A percentile compares a stretch with the other conserved stretches of the same genome.
phyloP scores from a whole-genome alignment of 2,329 filamentous ascomycete species.

The Grosmannia clavigera region DNA sequence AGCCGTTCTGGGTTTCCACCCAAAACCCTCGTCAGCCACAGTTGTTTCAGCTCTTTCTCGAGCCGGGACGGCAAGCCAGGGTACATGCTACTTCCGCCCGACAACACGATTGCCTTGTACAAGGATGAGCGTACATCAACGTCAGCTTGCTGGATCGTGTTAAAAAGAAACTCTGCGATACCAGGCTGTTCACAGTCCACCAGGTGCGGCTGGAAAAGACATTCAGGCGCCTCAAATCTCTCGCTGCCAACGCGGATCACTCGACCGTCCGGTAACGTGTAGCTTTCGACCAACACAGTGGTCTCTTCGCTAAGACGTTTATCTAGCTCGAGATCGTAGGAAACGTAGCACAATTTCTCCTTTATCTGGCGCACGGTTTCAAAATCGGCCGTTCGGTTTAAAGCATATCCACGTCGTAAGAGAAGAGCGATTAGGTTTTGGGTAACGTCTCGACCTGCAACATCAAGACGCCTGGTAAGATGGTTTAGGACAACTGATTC shows the following conservation, averaged over 20 bases:
- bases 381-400: slow-evolving; percentile 97
- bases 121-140: slow-evolving; percentile 88
- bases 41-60: slow-evolving; percentile 97
- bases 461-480: slow-evolving; percentile 83
- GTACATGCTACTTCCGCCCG: slow-evolving; percentile 97
- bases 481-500: slow-evolving; percentile 97
- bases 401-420: slow-evolving; percentile 82
- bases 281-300: slow-evolving; percentile 91
- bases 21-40: slow-evolving; percentile 89
- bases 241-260: slow-evolving; percentile 95
- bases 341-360: slow-evolving; percentile 99
- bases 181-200: slow-evolving; percentile 96
- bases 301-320: slow-evolving; percentile 94
- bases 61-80: slow-evolving; percentile 85
- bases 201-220: slow-evolving; percentile 94
- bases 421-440: slow-evolving; percentile 93
- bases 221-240: slow-evolving; percentile 95
- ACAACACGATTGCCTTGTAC: slow-evolving; percentile 95
- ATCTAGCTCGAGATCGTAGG: slow-evolving; percentile 93
- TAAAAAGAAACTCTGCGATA: slow-evolving; percentile 95
- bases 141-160: slow-evolving; percentile 92
- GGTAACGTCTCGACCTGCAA: slow-evolving; percentile 95
- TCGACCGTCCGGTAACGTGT: slow-evolving; percentile 90
- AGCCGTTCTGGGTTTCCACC: slow-evolving; percentile 85
- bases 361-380: slow-evolving; percentile 99